Evolutionary conservation across 2,329 filamentous ascomycete genomes (phyloP).

Genomic region (Colletotrichum ledebouriae): DNA sequence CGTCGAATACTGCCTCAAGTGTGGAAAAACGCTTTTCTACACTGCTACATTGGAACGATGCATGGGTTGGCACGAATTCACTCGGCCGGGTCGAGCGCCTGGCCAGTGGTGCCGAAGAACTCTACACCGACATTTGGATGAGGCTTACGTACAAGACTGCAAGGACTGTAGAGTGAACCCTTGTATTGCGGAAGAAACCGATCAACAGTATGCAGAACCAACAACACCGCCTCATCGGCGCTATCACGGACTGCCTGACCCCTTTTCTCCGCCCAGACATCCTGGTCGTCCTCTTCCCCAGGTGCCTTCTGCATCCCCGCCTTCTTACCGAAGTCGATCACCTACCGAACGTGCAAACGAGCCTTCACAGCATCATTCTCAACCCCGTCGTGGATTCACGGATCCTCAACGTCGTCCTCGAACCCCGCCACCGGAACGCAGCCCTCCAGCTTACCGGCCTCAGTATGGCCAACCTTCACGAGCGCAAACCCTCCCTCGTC

Average conservation of each 20-base stretch:
- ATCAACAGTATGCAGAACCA: not conserved
- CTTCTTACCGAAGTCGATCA: not conserved
- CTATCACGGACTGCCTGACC: not conserved
- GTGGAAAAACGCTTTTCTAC: slow-evolving; percentile 4
- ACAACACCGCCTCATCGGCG: slow-evolving; percentile 4
- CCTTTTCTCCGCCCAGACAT: not conserved
- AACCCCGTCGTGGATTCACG: not conserved
- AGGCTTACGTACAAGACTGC: slow-evolving; percentile 13
- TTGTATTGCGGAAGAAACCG: not conserved
- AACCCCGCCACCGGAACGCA: not conserved
- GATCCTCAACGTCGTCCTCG: not conserved
- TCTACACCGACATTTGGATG: slow-evolving; percentile 1
- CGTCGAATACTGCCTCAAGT: slow-evolving; percentile 8
- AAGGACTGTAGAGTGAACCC: not conserved
- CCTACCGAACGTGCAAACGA: not conserved
- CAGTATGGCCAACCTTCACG: not conserved
- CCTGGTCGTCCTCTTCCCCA: not conserved
- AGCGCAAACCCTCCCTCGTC: not conserved
- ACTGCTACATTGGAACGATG: not conserved
- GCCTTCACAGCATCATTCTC: not conserved
- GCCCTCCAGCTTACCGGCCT: not conserved
- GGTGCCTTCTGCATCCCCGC: not conserved
- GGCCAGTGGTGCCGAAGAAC: slow-evolving; percentile 10
- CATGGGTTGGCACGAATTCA: slow-evolving; percentile 9
- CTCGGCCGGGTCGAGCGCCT: not conserved